Base-by-base conservation (phyloP, 2,329 filamentous ascomycete genomes). In the Alternaria sp. region DNA sequence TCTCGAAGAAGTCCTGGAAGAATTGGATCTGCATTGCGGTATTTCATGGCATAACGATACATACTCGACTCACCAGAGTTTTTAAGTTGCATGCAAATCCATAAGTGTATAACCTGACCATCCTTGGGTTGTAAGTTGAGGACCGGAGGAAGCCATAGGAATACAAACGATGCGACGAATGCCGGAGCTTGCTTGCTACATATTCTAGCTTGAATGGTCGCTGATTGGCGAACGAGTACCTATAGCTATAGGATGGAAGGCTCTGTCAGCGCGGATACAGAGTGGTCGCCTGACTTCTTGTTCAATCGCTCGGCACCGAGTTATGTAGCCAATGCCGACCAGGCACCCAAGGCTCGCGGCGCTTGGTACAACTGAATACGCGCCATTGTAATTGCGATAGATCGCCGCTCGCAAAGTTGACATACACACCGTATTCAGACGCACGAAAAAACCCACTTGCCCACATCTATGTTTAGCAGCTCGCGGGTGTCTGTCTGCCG, bases 291-390 rank as follows among this genome's bases (percentile, higher is more conserved):
- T 61, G 60, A 55, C 45, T 15, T 18, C 26, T 20, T 26, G 26
- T 37, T 43, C 33, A 26, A 43, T 30, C 56, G 37, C 50, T 47
- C 45, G 26, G 50, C 45, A 49, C 26, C 53, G 44, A 37, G 25
- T 20, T 18, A 37, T 33, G 25, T 26, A 23, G 58, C 50, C 64
- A 57, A 47, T 55, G 51, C 46, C 30, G 46, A 58, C 44, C 44
- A 62, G 56, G 55, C 53, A 55, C 28, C 58, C 43, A 58, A 64
- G 62, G n/a, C 37, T 37, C 23, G 56, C 55, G 60, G 51, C 51
- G 45, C 51, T 60, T 44, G 41, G 55, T 55, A 55, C 18, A 23
- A 63, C 46, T n/a, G 8, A 41, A 5, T 41, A 41, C 49, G 28
- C 49, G 49, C 49, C 30, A 53, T 33, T 21, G 30, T 53, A 53